These are phyloP conservation scores for Plasmopara viticola DNA, from an alignment of 352 stramenopile species.

Conservation along the genomic window DNA sequence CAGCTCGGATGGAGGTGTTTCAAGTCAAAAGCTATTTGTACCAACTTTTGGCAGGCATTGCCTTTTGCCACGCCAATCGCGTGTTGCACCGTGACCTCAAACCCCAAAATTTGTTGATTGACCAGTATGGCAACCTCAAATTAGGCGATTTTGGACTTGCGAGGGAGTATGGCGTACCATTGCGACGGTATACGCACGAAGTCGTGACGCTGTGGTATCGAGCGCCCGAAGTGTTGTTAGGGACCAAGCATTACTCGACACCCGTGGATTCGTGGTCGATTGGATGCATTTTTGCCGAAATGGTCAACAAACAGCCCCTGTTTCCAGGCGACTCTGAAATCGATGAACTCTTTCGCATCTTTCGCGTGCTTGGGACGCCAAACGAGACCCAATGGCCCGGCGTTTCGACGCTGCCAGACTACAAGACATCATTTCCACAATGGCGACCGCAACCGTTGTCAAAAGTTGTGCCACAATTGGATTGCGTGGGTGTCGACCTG, in stretches of 20 bases:
- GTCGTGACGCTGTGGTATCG: slow-evolving; percentile 96
- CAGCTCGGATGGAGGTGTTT: slow-evolving; percentile 79
- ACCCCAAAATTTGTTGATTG: slow-evolving; percentile 94
- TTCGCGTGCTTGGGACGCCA: slow-evolving; percentile 95
- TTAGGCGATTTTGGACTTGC: slow-evolving; percentile 91
- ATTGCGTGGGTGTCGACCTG: slow-evolving; percentile 73
- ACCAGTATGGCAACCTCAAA: slow-evolving; percentile 85
- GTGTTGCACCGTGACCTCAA: slow-evolving; percentile 98
- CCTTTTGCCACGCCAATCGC: slow-evolving; percentile 94
- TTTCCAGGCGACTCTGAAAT: slow-evolving; percentile 97
- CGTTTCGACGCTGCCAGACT: slow-evolving; percentile 95
- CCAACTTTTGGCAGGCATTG: slow-evolving; percentile 76
- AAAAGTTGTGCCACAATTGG: slow-evolving; percentile 83
- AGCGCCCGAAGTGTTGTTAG: slow-evolving; percentile 91
- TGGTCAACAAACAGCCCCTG: slow-evolving; percentile 87
- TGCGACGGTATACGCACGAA: slow-evolving; percentile 90
- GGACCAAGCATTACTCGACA: slow-evolving; percentile 91
- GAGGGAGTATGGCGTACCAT: slow-evolving; percentile 79
- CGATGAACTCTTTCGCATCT: slow-evolving; percentile 99
- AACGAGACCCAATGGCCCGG: slow-evolving; percentile 95
- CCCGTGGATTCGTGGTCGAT: slow-evolving; percentile 91
- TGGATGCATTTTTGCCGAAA: slow-evolving; percentile 92
- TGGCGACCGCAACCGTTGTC: slow-evolving; percentile 90
- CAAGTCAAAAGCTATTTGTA: slow-evolving; percentile 85
- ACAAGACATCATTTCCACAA: slow-evolving; percentile 96